phyloP scores from a whole-genome alignment of 106 monocot species.

The Allium fistulosum region DNA sequence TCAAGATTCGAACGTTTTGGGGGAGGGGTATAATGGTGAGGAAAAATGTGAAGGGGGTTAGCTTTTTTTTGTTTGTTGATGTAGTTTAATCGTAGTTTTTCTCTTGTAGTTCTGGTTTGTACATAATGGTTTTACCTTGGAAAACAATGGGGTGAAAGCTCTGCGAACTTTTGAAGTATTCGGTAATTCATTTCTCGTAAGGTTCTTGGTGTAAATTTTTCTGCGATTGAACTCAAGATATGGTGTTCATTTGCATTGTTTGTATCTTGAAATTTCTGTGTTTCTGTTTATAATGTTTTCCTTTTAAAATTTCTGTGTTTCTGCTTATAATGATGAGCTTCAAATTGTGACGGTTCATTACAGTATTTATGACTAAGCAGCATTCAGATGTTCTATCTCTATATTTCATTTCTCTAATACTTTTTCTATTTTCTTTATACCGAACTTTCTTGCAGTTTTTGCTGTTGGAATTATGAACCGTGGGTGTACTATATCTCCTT shows the following conservation, averaged over 20 bases:
- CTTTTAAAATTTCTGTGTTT: too few species aligned
- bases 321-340: too few species aligned
- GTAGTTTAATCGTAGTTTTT: not conserved
- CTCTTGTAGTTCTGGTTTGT: slow-evolving; percentile 1
- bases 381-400: too few species aligned
- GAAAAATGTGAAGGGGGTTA: slow-evolving; percentile 2
- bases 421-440: too few species aligned
- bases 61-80: not conserved
- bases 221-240: not conserved
- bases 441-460: too few species aligned
- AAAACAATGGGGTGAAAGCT: not conserved
- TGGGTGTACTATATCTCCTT: too few species aligned
- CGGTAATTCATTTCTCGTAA: not conserved
- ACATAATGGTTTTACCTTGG: slow-evolving; percentile 5
- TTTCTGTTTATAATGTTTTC: too few species aligned
- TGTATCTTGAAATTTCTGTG: too few species aligned
- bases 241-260: not conserved
- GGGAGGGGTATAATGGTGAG: not conserved
- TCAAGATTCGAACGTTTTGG: not conserved
- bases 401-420: too few species aligned
- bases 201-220: not conserved
- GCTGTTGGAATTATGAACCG: too few species aligned
- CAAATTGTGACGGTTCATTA: too few species aligned
- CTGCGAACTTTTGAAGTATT: slow-evolving; percentile 3
- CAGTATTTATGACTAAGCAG: too few species aligned